Percentiles rank a stretch among this genome's conserved stretches.
Evolutionary conservation across 345 rosid genomes (phyloP).

Genomic region (Eucalyptus camaldulensis): DNA sequence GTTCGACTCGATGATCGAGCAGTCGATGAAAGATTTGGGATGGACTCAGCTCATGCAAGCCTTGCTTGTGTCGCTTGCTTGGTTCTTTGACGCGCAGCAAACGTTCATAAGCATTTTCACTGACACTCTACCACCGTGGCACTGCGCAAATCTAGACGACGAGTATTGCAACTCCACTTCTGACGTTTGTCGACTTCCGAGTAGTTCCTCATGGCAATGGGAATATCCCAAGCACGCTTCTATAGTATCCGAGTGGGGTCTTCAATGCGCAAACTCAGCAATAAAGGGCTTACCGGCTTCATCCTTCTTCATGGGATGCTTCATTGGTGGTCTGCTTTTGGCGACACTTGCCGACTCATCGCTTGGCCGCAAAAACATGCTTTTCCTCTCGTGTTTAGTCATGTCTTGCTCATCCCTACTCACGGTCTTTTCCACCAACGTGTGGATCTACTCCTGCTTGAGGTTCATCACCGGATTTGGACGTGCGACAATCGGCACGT

Average conservation of each 20-base stretch:
- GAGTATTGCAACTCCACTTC: conserved; percentile 1
- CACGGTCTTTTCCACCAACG: conserved; percentile 20
- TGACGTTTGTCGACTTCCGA: conserved; percentile 26
- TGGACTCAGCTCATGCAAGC: conserved; percentile 31
- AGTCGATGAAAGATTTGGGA: conserved; percentile 17
- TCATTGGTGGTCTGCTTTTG: conserved; percentile 35
- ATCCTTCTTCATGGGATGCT: conserved; percentile 46
- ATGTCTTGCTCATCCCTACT: conserved; percentile 33
- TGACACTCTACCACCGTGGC: conserved; percentile 45
- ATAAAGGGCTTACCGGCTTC: conserved; percentile 48
- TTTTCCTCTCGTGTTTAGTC: conserved; percentile 21
- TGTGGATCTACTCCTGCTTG: not conserved
- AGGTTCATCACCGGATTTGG: conserved; percentile 36
- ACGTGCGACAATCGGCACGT: conserved; percentile 38
- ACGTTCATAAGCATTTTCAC: conserved; percentile 51
- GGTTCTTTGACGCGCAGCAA: conserved; percentile 56
- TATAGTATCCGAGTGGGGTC: conserved; percentile 43
- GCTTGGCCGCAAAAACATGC: conserved; percentile 48
- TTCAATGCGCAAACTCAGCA: conserved; percentile 28
- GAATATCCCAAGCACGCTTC: conserved; percentile 16
- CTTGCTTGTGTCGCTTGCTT: conserved; percentile 34
- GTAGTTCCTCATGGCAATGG: conserved; percentile 39
- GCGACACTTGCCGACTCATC: conserved; percentile 44
- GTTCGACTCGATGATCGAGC: conserved; percentile 23
- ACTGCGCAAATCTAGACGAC: conserved; percentile 10